Percentiles rank a stretch among this genome's conserved stretches.
Evolutionary conservation across 306 rosid genomes (phyloP).

Genomic region (Rosa rugosa): DNA sequence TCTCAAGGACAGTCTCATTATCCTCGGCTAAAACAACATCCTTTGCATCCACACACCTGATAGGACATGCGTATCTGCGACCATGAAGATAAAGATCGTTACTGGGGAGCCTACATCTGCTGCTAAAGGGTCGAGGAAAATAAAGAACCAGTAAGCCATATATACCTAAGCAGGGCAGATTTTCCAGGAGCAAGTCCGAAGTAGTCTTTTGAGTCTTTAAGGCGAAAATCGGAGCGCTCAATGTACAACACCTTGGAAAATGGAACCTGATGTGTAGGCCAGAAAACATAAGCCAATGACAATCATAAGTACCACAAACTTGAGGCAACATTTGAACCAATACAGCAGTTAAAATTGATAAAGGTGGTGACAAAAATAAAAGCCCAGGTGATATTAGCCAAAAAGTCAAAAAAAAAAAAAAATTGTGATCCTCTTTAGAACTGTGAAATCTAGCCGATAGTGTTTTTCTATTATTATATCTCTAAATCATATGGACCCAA

Average conservation of each 20-base stretch:
- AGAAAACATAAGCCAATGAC: background rate
- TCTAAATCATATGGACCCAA: background rate
- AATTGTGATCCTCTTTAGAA: background rate
- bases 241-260: slow-evolving; percentile 82
- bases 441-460: background rate
- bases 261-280: slow-evolving; percentile 51
- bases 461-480: background rate
- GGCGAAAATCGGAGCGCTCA: slow-evolving; percentile 81
- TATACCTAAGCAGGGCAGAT: slow-evolving; percentile 84
- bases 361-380: background rate
- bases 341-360: background rate
- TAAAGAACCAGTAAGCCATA: slow-evolving; percentile 15
- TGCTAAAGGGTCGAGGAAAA: slow-evolving; percentile 10
- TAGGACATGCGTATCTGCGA: slow-evolving; percentile 88
- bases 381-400: background rate
- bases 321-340: background rate
- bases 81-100: slow-evolving; percentile 14
- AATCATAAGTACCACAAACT: background rate
- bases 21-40: slow-evolving; percentile 66
- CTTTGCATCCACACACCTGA: slow-evolving; percentile 62
- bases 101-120: slow-evolving; percentile 2
- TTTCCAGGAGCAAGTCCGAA: slow-evolving; percentile 98
- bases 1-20: slow-evolving; percentile 78
- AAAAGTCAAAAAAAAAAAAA: background rate
- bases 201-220: slow-evolving; percentile 91